A percentile compares a stretch with the other conserved stretches of the same genome.
Evolutionary conservation across 2,329 filamentous ascomycete genomes (phyloP).

Genomic region (Fusarium clavum): DNA sequence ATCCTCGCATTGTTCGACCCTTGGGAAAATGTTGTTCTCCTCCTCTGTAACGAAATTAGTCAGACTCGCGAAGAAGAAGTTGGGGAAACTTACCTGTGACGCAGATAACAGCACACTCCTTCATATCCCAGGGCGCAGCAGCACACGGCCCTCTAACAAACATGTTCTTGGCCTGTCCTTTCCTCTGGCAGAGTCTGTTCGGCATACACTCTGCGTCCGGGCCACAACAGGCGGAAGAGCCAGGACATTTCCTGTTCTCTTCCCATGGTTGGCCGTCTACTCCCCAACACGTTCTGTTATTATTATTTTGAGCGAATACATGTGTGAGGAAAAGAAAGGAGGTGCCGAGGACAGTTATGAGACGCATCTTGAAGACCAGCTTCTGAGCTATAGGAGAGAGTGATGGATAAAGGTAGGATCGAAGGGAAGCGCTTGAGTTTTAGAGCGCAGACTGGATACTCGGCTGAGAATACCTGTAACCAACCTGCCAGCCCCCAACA

Average conservation of each 20-base stretch:
- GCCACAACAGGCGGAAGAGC: slow-evolving; percentile 30
- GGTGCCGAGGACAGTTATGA: fast-evolving
- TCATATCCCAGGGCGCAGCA: slow-evolving; percentile 21
- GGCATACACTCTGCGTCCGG: slow-evolving; percentile 28
- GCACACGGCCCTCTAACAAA: slow-evolving; percentile 37
- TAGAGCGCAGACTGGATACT: background rate
- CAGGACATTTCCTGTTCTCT: slow-evolving; percentile 21
- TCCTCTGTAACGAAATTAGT: background rate
- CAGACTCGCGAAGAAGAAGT: too few relatives aligned
- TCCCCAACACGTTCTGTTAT: background rate
- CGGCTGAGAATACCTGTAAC: background rate
- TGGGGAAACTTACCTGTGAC: slow-evolving; percentile 19
- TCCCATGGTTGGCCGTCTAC: slow-evolving; percentile 3
- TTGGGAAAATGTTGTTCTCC: slow-evolving; percentile 21
- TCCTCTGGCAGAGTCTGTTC: slow-evolving; percentile 32
- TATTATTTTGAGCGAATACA: background rate
- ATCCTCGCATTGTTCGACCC: slow-evolving; percentile 28
- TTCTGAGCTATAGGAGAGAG: too few relatives aligned
- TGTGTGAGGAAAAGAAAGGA: fast-evolving
- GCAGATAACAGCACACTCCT: slow-evolving; percentile 27
- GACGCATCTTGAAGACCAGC: background rate
- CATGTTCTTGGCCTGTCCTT: slow-evolving; percentile 11
- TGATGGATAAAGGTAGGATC: background rate
- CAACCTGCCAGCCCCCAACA: background rate
- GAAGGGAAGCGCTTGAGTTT: background rate